phyloP scores from a whole-genome alignment of 345 rosid genomes.

The Brassica rapa region DNA sequence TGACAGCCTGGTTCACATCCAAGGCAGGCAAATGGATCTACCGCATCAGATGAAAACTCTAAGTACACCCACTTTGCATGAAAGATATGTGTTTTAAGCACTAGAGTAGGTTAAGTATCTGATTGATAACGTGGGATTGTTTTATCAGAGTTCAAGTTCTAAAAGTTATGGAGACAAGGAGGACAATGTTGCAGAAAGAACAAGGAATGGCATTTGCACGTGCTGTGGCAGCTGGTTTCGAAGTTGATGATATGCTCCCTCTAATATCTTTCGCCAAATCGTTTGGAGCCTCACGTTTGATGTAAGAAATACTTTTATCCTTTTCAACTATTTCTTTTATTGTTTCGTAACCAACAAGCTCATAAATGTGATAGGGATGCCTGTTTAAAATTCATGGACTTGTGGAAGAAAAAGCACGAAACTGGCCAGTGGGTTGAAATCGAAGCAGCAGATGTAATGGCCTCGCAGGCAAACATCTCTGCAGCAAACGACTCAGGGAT shows the following conservation, averaged over 20 bases:
- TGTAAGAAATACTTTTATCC: constrained; percentile 42
- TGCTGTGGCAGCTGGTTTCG: constrained; percentile 98
- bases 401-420: constrained; percentile 97
- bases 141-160: constrained; percentile 73
- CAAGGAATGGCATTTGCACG: constrained; percentile 99
- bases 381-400: constrained; percentile 65
- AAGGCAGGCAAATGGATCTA: constrained; percentile 58
- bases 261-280: constrained; percentile 77
- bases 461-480: constrained; percentile 57
- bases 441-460: constrained; percentile 70
- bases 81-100: neutral
- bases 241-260: constrained; percentile 69
- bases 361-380: constrained; percentile 69
- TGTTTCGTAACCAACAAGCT: neutral
- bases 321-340: neutral
- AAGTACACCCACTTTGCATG: constrained; percentile 54
- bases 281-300: constrained; percentile 88
- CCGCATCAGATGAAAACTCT: constrained; percentile 59
- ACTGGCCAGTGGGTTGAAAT: constrained; percentile 93
- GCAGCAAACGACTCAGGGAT: constrained; percentile 66
- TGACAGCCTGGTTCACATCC: constrained; percentile 72
- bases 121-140: constrained; percentile 1
- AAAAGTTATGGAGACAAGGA: constrained; percentile 89
- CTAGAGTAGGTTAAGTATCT: constrained; percentile 10
- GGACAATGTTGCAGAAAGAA: constrained; percentile 79